Conservation (phyloP, 2,329 filamentous ascomycete genomes). For the Pseudogymnoascus sp. region DNA sequence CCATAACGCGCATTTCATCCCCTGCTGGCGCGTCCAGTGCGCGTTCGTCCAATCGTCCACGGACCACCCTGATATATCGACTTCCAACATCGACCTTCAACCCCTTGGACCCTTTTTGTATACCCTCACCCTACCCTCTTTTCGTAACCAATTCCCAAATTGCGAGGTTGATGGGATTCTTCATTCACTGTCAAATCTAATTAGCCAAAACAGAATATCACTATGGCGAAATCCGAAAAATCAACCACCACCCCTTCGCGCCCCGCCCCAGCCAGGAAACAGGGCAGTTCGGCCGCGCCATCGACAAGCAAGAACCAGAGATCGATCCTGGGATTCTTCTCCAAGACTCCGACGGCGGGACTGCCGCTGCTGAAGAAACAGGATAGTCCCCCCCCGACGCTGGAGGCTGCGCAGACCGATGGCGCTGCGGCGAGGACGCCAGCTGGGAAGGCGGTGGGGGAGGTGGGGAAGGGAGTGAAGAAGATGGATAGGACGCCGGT, state of each 20-base stretch:
- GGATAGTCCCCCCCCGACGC: neutral
- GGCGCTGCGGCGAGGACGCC: constrained; percentile 32
- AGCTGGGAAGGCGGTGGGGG: constrained; percentile 23
- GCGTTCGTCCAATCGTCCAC: neutral
- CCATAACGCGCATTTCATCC: neutral
- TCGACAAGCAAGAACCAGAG: constrained; percentile 48
- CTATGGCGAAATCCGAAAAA: neutral
- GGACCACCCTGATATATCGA: neutral
- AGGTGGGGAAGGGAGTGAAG: constrained; percentile 5
- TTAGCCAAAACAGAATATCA: neutral
- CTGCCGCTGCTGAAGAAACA: constrained; percentile 25
- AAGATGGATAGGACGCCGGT: constrained; percentile 54
- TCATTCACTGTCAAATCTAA: neutral
- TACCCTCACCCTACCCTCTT: neutral
- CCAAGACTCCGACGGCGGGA: constrained; percentile 41
- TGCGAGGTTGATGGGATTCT: neutral
- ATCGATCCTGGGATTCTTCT: constrained; percentile 74
- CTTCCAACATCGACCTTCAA: neutral
- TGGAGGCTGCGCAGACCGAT: constrained; percentile 15
- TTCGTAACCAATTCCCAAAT: neutral
- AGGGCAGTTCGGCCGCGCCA: neutral
- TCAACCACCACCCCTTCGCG: neutral
- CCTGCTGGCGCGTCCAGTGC: neutral
- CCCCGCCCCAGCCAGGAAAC: neutral
- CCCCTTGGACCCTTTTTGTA: neutral